A percentile compares a stretch with the other conserved stretches of the same genome.
phyloP scores from a whole-genome alignment of 805 yeast genomes.

The Sungouiozyma intestinalis region DNA sequence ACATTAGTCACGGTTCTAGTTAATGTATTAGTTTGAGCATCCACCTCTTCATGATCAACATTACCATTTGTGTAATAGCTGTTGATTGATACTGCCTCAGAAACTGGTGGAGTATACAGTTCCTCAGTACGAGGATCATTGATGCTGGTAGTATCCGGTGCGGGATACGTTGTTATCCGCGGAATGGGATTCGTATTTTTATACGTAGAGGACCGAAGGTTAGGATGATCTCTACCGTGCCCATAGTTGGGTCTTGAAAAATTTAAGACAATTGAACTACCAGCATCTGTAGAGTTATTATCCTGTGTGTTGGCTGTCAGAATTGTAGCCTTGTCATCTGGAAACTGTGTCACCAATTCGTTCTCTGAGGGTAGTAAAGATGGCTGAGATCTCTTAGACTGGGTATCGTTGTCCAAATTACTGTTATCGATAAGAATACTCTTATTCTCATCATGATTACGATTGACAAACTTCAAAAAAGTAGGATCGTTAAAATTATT shows the following conservation, averaged over 20 bases:
- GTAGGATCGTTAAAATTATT: conserved; percentile 23
- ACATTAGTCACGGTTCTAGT: conserved; percentile 2
- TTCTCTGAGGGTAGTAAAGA: background rate
- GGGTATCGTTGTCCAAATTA: background rate
- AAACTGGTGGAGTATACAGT: conserved; percentile 11
- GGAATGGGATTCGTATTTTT: background rate
- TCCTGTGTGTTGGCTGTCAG: background rate
- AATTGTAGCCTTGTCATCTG: background rate
- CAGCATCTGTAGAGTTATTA: conserved; percentile 7
- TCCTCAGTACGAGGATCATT: conserved; percentile 1
- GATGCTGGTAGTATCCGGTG: background rate
- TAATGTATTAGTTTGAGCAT: conserved; percentile 10
- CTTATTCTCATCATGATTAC: conserved; percentile 1
- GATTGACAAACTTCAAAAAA: conserved; percentile 18
- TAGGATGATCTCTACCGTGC: conserved; percentile 2
- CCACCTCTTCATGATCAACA: conserved; percentile 1
- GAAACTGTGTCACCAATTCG: background rate
- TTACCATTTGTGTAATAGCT: conserved; percentile 12
- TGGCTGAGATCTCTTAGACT: background rate
- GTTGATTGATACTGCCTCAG: conserved; percentile 19
- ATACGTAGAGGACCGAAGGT: background rate
- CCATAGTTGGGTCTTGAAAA: conserved; percentile 7
- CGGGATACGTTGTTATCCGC: background rate
- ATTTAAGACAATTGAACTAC: conserved; percentile 17
- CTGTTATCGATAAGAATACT: background rate